Conservation (phyloP, 1,139 yeast genomes). For the Saccharomyces pastorianus region DNA sequence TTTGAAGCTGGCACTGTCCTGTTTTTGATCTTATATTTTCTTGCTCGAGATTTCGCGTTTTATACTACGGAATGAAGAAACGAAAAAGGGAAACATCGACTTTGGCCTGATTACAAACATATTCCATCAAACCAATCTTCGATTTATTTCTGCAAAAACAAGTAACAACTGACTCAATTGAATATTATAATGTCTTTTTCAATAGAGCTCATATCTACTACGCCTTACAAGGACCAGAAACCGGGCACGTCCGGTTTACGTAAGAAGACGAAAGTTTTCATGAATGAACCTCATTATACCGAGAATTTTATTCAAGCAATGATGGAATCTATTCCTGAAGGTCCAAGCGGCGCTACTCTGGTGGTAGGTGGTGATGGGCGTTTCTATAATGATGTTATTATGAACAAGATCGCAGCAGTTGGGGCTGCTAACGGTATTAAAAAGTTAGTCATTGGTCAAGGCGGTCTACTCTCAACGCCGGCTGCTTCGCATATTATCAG, state of each 20-base stretch:
- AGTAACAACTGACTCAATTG: neutral
- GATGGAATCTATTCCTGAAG: too few species aligned
- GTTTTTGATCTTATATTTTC: neutral
- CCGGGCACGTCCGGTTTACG: conserved; percentile 98
- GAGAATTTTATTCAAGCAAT: too few species aligned
- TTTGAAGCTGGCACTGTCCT: neutral
- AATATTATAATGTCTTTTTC: conserved; percentile 15
- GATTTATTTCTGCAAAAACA: neutral
- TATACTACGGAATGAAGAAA: neutral
- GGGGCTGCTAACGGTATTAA: too few species aligned
- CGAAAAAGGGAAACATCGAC: neutral
- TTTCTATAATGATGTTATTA: too few species aligned
- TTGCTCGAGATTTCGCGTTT: neutral
- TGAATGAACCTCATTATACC: conserved; percentile 39
- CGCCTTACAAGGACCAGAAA: conserved; percentile 81
- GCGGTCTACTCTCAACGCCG: too few species aligned
- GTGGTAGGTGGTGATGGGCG: too few species aligned
- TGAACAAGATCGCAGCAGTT: too few species aligned
- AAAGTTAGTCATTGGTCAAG: too few species aligned
- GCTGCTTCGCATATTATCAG: too few species aligned
- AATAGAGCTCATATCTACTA: conserved; percentile 39
- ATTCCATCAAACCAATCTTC: neutral
- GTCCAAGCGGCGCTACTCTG: too few species aligned
- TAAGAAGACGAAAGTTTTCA: conserved; percentile 80
- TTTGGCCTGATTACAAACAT: neutral